Evolutionary conservation across 2,329 filamentous ascomycete species (phyloP).

Genomic region (Arthrobotrys musiformis): DNA sequence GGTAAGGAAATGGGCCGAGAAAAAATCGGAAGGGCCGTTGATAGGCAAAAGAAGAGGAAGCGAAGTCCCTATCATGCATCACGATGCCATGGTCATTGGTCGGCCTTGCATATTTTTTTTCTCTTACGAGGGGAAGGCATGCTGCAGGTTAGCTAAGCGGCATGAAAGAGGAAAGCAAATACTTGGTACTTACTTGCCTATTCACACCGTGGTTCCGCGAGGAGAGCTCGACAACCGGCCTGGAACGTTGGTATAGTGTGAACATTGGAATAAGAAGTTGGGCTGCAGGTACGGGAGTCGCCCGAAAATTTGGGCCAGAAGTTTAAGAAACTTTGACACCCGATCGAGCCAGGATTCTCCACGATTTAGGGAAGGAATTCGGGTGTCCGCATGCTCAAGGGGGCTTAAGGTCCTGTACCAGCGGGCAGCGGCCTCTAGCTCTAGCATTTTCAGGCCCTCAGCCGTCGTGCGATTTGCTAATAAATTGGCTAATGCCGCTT

Average conservation of each 20-base stretch:
- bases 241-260: not conserved
- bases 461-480: constrained; percentile 47
- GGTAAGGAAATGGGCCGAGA: constrained; percentile 35
- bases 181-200: too few species aligned
- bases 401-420: not conserved
- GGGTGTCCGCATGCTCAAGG: constrained; percentile 7
- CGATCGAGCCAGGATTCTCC: constrained; percentile 40
- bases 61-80: constrained; percentile 24
- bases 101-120: constrained; percentile 20
- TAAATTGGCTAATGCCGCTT: constrained; percentile 49
- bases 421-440: not conserved
- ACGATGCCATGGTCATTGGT: constrained; percentile 14
- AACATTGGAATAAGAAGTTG: not conserved
- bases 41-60: constrained; percentile 48
- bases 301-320: constrained; percentile 24
- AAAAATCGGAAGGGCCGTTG: constrained; percentile 38
- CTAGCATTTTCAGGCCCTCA: not conserved
- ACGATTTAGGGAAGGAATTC: constrained; percentile 25
- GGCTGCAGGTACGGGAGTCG: constrained; percentile 52
- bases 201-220: too few species aligned
- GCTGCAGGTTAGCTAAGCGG: not conserved
- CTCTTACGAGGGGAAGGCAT: constrained; percentile 1
- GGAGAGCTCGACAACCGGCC: constrained; percentile 12
- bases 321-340: constrained; percentile 19
- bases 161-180: not conserved